Conservation (phyloP, 768 basidiomycete genomes). For the Guyanaporus albipodus region DNA sequence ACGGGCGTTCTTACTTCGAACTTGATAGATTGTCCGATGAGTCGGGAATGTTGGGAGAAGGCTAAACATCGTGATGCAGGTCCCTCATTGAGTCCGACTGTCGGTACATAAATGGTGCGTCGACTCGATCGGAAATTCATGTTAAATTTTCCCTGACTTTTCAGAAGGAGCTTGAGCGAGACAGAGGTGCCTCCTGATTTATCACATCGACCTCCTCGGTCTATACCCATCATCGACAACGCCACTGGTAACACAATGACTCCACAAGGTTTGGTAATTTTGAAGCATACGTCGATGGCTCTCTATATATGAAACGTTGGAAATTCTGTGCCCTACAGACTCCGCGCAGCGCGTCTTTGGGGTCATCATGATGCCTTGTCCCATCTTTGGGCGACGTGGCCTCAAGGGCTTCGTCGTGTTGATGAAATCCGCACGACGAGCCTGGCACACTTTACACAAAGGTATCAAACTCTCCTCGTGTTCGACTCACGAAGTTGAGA, state of each 20-base stretch:
- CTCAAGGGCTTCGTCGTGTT: constrained; percentile 9
- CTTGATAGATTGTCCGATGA: neutral
- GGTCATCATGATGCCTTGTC: neutral
- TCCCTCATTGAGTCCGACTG: constrained; percentile 6
- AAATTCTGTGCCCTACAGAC: constrained; percentile 17
- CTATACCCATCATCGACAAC: constrained; percentile 12
- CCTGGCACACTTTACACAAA: constrained; percentile 5
- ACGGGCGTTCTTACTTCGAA: neutral
- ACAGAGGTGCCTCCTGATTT: constrained; percentile 1
- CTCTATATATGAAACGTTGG: constrained; percentile 7
- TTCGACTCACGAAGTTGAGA: constrained; percentile 1
- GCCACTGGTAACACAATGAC: constrained; percentile 14
- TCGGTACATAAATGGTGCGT: constrained; percentile 1
- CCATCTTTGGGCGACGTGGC: constrained; percentile 11
- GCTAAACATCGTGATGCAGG: no score
- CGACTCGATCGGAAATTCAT: constrained; percentile 10
- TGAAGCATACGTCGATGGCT: neutral
- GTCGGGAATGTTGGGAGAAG: no score
- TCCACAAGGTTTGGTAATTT: constrained; percentile 7
- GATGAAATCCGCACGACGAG: constrained; percentile 14
- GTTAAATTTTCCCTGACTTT: neutral
- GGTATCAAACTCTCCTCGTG: constrained; percentile 17
- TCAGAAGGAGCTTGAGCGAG: constrained; percentile 7
- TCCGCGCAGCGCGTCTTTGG: constrained; percentile 14
- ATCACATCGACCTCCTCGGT: constrained; percentile 25